phyloP scores from a whole-genome alignment of 2,329 filamentous ascomycete species.

The Cercospora nicotianae region DNA sequence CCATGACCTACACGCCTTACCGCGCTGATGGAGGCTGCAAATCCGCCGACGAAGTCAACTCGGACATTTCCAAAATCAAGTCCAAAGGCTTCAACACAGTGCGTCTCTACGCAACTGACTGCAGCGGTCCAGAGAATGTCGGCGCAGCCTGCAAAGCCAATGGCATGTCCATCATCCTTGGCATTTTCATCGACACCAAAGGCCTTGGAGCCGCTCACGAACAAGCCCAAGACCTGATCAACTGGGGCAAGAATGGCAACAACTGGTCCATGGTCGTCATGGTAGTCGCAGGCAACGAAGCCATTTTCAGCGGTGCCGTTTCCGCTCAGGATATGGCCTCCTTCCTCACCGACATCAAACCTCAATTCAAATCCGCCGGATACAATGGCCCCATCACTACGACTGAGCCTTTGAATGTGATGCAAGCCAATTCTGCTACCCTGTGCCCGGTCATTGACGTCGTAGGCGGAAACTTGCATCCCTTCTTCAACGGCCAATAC shows the following conservation, averaged over 20 bases:
- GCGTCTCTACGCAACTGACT: slow-evolving; percentile 92
- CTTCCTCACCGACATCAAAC: slow-evolving; percentile 69
- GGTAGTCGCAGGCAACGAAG: slow-evolving; percentile 88
- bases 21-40: slow-evolving; percentile 47
- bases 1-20: slow-evolving; percentile 54
- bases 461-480: slow-evolving; percentile 83
- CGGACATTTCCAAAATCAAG: slow-evolving; percentile 47
- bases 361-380: slow-evolving; percentile 53
- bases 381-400: slow-evolving; percentile 79
- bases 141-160: slow-evolving; percentile 65
- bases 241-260: slow-evolving; percentile 67
- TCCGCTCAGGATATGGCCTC: slow-evolving; percentile 62
- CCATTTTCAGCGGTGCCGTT: slow-evolving; percentile 72
- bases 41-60: slow-evolving; percentile 40
- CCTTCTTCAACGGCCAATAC: slow-evolving; percentile 82
- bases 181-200: slow-evolving; percentile 74
- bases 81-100: slow-evolving; percentile 60
- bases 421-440: slow-evolving; percentile 60
- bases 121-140: slow-evolving; percentile 74
- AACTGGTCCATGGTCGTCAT: slow-evolving; percentile 72
- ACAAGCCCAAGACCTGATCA: slow-evolving; percentile 72
- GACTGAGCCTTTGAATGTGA: slow-evolving; percentile 79
- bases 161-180: slow-evolving; percentile 78
- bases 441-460: slow-evolving; percentile 77
- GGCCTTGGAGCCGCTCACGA: slow-evolving; percentile 59